A percentile compares a stretch with the other conserved stretches of the same genome.
Evolutionary conservation across 2,329 filamentous ascomycete genomes (phyloP).

Genomic region (Alternaria tenuissima): DNA sequence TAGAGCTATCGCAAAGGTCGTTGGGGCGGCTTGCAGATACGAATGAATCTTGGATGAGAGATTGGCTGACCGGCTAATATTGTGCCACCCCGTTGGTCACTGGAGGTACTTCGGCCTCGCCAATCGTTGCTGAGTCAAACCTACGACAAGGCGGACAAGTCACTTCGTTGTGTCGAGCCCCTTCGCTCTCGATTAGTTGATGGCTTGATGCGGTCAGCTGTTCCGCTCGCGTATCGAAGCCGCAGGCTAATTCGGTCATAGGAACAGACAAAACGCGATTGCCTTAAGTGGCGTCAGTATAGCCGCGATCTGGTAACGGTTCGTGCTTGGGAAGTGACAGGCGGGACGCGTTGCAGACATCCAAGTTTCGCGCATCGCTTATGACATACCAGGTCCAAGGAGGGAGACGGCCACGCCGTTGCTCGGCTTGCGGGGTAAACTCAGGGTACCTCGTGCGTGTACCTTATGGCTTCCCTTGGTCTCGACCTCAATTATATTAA

Average conservation of each 20-base stretch:
- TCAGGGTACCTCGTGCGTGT: neutral
- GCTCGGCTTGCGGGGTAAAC: slow-evolving; percentile 10
- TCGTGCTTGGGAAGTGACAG: slow-evolving; percentile 2
- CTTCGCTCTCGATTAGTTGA: neutral
- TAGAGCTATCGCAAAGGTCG: neutral
- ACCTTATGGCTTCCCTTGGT: neutral
- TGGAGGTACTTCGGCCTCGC: slow-evolving; percentile 1
- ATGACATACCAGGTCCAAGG: slow-evolving; percentile 11
- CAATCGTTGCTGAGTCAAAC: neutral
- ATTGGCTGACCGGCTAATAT: slow-evolving; percentile 26
- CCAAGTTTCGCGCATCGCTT: slow-evolving; percentile 5
- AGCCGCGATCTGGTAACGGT: neutral
- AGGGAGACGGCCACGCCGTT: slow-evolving; percentile 4
- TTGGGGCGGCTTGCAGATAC: slow-evolving; percentile 8
- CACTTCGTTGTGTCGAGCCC: neutral
- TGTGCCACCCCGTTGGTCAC: slow-evolving; percentile 5
- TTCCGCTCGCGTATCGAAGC: slow-evolving; percentile 11
- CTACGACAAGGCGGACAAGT: neutral
- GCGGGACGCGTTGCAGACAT: neutral
- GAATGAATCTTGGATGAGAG: slow-evolving; percentile 7
- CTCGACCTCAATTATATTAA: slow-evolving; percentile 11
- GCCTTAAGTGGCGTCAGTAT: slow-evolving; percentile 2
- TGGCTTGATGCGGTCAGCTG: slow-evolving; percentile 2
- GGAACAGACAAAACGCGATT: neutral
- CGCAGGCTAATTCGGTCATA: neutral